Percentiles rank a stretch among this genome's conserved stretches.
Evolutionary conservation across 1,284 basidiomycete genomes (phyloP).

Genomic region (Amylostereum chailletii): DNA sequence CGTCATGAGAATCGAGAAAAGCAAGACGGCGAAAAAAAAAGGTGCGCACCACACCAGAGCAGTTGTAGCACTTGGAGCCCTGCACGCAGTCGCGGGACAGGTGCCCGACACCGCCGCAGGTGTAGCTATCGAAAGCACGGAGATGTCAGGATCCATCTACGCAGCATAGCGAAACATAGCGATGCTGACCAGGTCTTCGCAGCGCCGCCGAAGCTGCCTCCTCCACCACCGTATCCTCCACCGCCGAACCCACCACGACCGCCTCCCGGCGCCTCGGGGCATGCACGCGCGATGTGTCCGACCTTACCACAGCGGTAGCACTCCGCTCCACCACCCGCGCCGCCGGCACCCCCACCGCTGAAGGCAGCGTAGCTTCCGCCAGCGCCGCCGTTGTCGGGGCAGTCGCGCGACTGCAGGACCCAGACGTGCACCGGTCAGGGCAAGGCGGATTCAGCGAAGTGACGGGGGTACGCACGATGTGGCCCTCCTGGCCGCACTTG

Average conservation of each 20-base stretch:
- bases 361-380: conserved; percentile 21
- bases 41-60: conserved; percentile 57
- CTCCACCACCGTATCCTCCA: conserved; percentile 24
- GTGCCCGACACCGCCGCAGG: conserved; percentile 86
- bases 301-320: conserved; percentile 85
- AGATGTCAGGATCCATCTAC: conserved; percentile 1
- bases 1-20: background rate
- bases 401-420: conserved; percentile 60
- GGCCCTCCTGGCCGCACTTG: conserved; percentile 72
- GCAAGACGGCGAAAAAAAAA: conserved; percentile 7
- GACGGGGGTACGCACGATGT: conserved; percentile 45
- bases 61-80: conserved; percentile 86
- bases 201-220: conserved; percentile 21
- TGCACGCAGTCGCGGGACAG: conserved; percentile 82
- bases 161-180: background rate
- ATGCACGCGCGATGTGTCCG: conserved; percentile 82
- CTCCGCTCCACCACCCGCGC: conserved; percentile 40
- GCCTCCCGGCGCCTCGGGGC: conserved; percentile 51
- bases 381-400: conserved; percentile 46
- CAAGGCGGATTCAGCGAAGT: background rate
- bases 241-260: conserved; percentile 26
- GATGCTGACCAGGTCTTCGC: conserved; percentile 56
- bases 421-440: conserved; percentile 9
- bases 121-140: conserved; percentile 43
- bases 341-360: conserved; percentile 25